Percentiles rank a stretch among this genome's conserved stretches.
These are phyloP conservation scores for Glycine latifolia DNA, from an alignment of 306 rosid genomes.

Conservation along the genomic window DNA sequence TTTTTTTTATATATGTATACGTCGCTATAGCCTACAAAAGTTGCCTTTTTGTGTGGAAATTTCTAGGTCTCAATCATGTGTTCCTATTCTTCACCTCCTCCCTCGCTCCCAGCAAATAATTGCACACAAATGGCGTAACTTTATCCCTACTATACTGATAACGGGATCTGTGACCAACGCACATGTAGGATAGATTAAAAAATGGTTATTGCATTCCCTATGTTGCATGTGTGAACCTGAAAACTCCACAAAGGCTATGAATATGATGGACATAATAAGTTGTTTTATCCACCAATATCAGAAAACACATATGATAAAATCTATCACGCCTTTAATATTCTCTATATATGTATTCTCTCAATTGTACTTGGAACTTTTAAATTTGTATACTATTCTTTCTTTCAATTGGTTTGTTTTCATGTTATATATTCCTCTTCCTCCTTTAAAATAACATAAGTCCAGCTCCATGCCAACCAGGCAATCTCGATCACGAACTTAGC, in stretches of 20 bases:
- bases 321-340: no score
- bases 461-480: slow-evolving; percentile 54
- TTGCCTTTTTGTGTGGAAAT: slow-evolving; percentile 52
- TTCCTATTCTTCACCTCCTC: no score
- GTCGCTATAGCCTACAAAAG: slow-evolving; percentile 42
- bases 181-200: slow-evolving; percentile 1
- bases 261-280: slow-evolving; percentile 29
- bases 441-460: slow-evolving; percentile 38
- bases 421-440: not conserved
- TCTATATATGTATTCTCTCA: not conserved
- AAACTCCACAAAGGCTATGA: slow-evolving; percentile 54
- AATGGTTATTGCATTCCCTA: slow-evolving; percentile 46
- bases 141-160: not conserved
- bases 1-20: no score
- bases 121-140: not conserved
- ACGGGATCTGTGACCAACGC: not conserved
- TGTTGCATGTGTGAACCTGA: slow-evolving; percentile 54
- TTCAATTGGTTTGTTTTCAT: slow-evolving; percentile 34
- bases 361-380: slow-evolving; percentile 7
- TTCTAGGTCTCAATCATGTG: slow-evolving; percentile 22
- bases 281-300: slow-evolving; percentile 31
- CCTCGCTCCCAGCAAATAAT: slow-evolving; percentile 1
- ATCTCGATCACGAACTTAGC: slow-evolving; percentile 25
- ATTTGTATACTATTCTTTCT: slow-evolving; percentile 35
- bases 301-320: no score